Evolutionary conservation across 345 rosid genomes (phyloP).

Genomic region (Nephelium lappaceum): DNA sequence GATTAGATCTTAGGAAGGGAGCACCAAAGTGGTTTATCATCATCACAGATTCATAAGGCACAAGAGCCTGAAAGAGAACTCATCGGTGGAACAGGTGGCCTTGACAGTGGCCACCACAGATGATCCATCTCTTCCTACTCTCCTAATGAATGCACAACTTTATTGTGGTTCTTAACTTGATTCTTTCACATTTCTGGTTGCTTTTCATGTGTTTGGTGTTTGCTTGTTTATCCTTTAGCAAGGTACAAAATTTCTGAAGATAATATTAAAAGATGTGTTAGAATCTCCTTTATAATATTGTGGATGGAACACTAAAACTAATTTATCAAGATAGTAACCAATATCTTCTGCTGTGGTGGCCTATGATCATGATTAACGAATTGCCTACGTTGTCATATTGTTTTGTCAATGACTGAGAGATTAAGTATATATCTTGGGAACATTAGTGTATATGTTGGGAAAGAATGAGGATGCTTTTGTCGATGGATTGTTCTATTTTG

Average conservation of each 20-base stretch:
- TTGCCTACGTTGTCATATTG: conserved; percentile 10
- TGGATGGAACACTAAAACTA: neutral
- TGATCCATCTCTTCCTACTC: conserved; percentile 71
- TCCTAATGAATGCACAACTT: neutral
- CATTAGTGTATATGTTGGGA: neutral
- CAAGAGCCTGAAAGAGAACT: conserved; percentile 56
- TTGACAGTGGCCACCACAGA: conserved; percentile 86
- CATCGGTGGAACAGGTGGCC: conserved; percentile 89
- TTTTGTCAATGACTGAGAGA: conserved; percentile 13
- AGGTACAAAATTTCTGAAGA: neutral
- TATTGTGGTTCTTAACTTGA: no score
- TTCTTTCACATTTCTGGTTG: neutral
- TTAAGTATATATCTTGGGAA: neutral
- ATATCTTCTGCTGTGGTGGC: neutral
- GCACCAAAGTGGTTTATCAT: conserved; percentile 15
- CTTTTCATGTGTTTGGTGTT: neutral
- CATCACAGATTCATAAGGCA: conserved; percentile 18
- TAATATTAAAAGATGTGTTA: neutral
- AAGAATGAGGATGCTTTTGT: neutral
- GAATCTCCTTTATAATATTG: neutral
- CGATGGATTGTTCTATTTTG: neutral
- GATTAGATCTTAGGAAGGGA: neutral
- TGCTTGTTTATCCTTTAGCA: neutral
- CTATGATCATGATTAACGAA: conserved; percentile 6
- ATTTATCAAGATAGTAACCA: neutral